Evolutionary conservation across 345 rosid genomes (phyloP).

Genomic region (Alliaria petiolata): DNA sequence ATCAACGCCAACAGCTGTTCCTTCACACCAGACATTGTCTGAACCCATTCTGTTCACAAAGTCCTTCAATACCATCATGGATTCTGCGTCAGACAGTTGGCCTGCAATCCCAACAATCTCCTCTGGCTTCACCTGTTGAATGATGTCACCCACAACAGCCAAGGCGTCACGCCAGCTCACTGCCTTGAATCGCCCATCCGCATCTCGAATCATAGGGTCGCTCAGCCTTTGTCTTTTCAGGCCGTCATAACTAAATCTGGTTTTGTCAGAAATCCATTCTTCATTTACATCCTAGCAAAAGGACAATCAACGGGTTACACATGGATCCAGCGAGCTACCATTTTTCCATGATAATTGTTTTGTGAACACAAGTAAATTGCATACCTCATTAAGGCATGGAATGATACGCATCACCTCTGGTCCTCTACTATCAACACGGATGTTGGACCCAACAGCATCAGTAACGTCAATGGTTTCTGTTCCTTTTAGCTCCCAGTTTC

Average conservation of each 20-base stretch:
- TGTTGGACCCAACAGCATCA: slow-evolving; percentile 95
- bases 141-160: slow-evolving; percentile 76
- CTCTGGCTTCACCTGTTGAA: slow-evolving; percentile 67
- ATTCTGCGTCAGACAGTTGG: slow-evolving; percentile 86
- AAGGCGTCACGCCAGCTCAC: slow-evolving; percentile 96
- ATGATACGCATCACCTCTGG: slow-evolving; percentile 91
- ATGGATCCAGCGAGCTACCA: background rate
- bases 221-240: slow-evolving; percentile 95
- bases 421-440: slow-evolving; percentile 92
- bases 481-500: slow-evolving; percentile 97
- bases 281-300: slow-evolving; percentile 85
- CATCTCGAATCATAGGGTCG: slow-evolving; percentile 92
- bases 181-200: slow-evolving; percentile 81
- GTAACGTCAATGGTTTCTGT: slow-evolving; percentile 90
- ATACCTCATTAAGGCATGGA: slow-evolving; percentile 92
- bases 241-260: slow-evolving; percentile 90
- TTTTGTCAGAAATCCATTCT: slow-evolving; percentile 99
- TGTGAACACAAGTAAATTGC: background rate
- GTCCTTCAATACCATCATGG: slow-evolving; percentile 96
- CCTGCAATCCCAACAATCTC: slow-evolving; percentile 94
- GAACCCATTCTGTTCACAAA: slow-evolving; percentile 87
- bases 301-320: background rate
- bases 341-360: background rate
- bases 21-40: slow-evolving; percentile 86
- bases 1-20: slow-evolving; percentile 57